These are phyloP conservation scores for Dentipellis fragilis DNA, from an alignment of 768 basidiomycete genomes.

Conservation along the genomic window DNA sequence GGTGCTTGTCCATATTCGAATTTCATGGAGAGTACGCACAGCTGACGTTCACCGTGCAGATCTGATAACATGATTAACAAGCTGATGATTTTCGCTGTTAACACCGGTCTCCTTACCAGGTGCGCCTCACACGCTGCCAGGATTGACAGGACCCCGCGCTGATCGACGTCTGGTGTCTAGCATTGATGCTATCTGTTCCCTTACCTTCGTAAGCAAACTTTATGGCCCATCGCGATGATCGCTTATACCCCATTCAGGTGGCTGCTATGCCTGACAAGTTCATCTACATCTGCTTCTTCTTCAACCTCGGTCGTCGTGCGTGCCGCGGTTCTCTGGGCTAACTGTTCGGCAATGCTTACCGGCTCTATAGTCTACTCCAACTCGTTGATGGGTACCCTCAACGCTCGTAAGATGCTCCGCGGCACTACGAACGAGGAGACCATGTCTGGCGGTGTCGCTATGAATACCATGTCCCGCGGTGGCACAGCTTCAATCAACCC, in stretches of 20 bases:
- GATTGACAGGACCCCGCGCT: background rate
- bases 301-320: background rate
- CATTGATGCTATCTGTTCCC: background rate
- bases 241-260: background rate
- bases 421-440: background rate
- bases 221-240: background rate
- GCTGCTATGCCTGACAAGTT: background rate
- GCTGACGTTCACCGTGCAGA: background rate
- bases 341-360: background rate
- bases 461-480: background rate
- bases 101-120: background rate
- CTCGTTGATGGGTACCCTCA: background rate
- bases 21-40: background rate
- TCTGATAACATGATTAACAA: background rate
- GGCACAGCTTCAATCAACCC: background rate
- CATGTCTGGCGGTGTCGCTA: background rate
- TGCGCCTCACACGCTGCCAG: background rate
- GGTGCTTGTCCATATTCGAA: background rate
- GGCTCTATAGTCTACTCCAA: background rate
- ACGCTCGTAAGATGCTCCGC: background rate
- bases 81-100: background rate
- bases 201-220: background rate
- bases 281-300: conserved; percentile 1
- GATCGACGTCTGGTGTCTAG: background rate
- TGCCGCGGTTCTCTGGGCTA: background rate